Evolutionary conservation across 257 asterid species (phyloP), one percentile per base, ranked within the genome.

Genomic region (Apocynum venetum): DNA sequence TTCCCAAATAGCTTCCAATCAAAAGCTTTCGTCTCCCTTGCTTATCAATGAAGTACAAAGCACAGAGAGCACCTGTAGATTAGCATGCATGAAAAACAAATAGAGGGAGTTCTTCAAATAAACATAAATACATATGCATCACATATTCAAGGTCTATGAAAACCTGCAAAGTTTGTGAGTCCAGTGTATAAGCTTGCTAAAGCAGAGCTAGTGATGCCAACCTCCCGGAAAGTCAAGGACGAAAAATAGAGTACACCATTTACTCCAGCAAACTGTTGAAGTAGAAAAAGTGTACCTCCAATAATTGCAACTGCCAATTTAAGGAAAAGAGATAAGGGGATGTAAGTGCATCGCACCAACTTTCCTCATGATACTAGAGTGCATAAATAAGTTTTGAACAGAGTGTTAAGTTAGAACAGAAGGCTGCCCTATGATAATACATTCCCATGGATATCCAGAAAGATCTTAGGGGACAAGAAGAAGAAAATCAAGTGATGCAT

Each of bases 231-330:
- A 59, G 98, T 93, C 86, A 93, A 83, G 74, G 98, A 93, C 71
- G 97, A 93, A 76, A 90, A 93, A 80, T 90, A 93, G 63, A 93
- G 93, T 85, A 93, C 93, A 76, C 95, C 98, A 80, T 93, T 93
- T 87, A 93, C 86, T 47, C 96, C 97, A 64, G 98, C 90, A 75
- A 93, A 87, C 74, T 93, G 98, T 81, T 91, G 98, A 78, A 93
- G 89, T 49, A 89, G 83, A 75, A 91, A 93, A 74, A 93, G 96
- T 70, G 91, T 71, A 72, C 97, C 98, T 83, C 98, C 98, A 76
- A 88, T 85, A 70, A 85, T 78, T 51, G 98, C 97, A 85, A 88
- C 97, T 93, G 92, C 87, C 78, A 90, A 70, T 55, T 78, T 75
- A 76, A 71, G 35, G 74, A 25, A 71, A 64, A 75, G 35, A 79